A percentile compares a stretch with the other conserved stretches of the same genome.
These are phyloP conservation scores for Tetratostichococcus sp. DNA, from an alignment of 139 green algal genomes.

Conservation along the genomic window DNA sequence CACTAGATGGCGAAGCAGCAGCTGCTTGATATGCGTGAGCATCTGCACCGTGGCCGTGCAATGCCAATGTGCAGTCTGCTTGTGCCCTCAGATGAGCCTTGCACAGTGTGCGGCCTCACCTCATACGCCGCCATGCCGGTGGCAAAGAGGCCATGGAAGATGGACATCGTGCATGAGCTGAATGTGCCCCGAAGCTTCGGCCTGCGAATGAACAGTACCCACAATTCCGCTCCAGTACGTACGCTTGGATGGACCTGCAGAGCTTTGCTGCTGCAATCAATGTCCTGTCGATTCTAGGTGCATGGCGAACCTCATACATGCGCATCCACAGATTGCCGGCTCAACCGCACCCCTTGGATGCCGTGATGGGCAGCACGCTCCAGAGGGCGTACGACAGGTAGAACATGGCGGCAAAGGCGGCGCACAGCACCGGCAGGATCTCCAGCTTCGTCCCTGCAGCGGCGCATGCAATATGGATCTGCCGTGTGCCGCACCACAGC, in stretches of 20 bases:
- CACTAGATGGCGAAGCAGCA: no score
- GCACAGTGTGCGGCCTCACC: not conserved
- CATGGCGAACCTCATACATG: no score
- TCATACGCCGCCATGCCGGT: not conserved
- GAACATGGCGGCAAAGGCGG: not conserved
- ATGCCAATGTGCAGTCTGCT: no score
- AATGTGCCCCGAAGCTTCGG: not conserved
- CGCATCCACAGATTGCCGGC: no score
- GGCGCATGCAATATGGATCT: no score
- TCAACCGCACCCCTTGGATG: not conserved
- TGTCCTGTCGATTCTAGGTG: no score
- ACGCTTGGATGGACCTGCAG: no score
- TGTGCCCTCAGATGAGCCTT: not conserved
- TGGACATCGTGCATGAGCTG: conserved; percentile 11
- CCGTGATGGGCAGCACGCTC: not conserved
- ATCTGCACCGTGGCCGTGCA: no score
- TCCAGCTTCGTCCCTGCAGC: not conserved
- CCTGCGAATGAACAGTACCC: not conserved
- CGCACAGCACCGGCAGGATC: not conserved
- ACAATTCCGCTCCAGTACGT: no score
- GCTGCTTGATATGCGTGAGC: no score
- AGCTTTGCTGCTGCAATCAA: no score
- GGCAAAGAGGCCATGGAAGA: conserved; percentile 4
- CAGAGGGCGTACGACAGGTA: not conserved
- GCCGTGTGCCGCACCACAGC: no score